Conservation (phyloP, 306 rosid genomes). For the Crotalaria pallida region DNA sequence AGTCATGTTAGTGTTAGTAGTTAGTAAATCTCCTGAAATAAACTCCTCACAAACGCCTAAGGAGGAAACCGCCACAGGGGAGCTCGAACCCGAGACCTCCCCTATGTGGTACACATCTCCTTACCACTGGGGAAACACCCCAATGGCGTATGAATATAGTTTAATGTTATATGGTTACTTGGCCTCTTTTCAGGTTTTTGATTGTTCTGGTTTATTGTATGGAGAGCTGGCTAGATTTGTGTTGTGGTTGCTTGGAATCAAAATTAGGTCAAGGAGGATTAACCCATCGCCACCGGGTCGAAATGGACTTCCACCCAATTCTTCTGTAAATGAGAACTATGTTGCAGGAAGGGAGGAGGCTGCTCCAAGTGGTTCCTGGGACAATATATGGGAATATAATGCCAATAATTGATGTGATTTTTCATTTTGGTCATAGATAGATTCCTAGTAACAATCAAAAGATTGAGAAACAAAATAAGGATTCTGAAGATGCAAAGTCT, state of each 20-base stretch:
- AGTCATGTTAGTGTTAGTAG: no score
- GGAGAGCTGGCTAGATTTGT: conserved; percentile 86
- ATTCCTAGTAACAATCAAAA: not conserved
- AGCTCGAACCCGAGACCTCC: no score
- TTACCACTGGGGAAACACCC: no score
- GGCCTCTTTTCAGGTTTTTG: conserved; percentile 57
- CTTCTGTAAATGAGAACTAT: conserved; percentile 36
- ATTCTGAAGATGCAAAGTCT: not conserved
- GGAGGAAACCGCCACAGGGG: no score
- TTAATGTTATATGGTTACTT: not conserved
- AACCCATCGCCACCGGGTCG: conserved; percentile 40
- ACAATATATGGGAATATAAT: conserved; percentile 62
- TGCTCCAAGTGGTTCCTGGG: conserved; percentile 60
- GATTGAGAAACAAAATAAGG: not conserved
- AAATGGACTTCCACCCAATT: conserved; percentile 38
- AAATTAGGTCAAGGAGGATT: conserved; percentile 41
- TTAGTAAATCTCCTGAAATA: no score
- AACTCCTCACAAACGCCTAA: no score
- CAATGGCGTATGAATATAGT: not conserved
- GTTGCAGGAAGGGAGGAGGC: conserved; percentile 45
- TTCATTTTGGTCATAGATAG: not conserved
- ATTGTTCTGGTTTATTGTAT: conserved; percentile 69
- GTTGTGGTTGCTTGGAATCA: conserved; percentile 63
- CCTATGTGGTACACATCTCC: no score
- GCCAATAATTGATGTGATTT: conserved; percentile 17